Conservation (phyloP, 495 filamentous ascomycete species). For the Podospora conica region DNA sequence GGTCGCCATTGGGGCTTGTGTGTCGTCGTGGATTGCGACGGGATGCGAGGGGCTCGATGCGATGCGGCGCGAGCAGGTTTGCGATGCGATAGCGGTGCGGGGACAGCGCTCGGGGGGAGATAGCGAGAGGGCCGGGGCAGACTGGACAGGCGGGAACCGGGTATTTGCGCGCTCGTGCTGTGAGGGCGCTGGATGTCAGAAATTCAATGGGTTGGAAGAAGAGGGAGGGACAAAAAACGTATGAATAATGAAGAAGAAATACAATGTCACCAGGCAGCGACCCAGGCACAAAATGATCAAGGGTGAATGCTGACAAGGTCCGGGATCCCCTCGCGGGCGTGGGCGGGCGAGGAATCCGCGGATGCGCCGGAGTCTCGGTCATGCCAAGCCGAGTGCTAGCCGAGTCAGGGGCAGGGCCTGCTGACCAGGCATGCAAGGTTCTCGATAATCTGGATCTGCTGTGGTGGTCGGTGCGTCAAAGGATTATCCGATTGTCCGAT, state of each 20-base stretch:
- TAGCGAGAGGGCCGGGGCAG: background rate
- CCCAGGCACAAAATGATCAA: background rate
- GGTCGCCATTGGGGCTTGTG: background rate
- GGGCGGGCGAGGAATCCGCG: background rate
- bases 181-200: background rate
- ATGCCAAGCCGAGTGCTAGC: background rate
- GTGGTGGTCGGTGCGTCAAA: background rate
- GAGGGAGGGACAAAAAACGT: too few species aligned
- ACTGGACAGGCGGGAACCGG: background rate
- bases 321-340: background rate
- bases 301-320: background rate
- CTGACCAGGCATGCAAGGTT: background rate
- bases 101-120: too few species aligned
- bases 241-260: background rate
- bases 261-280: background rate
- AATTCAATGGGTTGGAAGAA: background rate
- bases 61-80: background rate
- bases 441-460: background rate
- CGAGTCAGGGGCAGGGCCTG: background rate
- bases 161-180: background rate
- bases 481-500: too few species aligned
- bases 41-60: background rate
- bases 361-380: background rate
- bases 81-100: background rate
- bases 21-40: background rate